Percentiles rank a stretch among this genome's conserved stretches.
phyloP scores from a whole-genome alignment of 495 filamentous ascomycete species.

The Penicillium waksmanii region DNA sequence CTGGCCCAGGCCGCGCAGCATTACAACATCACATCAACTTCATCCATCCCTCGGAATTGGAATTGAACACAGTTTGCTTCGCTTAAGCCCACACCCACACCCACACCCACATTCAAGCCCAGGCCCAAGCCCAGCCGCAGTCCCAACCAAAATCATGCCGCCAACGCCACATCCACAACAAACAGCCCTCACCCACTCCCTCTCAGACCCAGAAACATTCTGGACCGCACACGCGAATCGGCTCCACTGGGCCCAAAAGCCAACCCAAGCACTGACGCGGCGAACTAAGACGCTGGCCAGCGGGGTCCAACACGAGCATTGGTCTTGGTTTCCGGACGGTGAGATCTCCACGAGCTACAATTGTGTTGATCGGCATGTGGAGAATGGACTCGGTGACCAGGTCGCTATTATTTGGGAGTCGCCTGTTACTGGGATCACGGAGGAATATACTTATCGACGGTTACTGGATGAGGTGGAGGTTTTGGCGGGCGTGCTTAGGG shows the following conservation, averaged over 20 bases:
- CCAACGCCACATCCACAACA: conserved; percentile 40
- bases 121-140: no score
- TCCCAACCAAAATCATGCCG: not conserved
- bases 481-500: conserved; percentile 78
- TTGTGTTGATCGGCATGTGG: conserved; percentile 86
- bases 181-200: conserved; percentile 41
- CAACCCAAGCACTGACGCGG: conserved; percentile 48
- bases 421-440: conserved; percentile 76
- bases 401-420: conserved; percentile 87
- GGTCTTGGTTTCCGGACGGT: conserved; percentile 89
- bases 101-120: no score
- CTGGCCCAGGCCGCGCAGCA: not conserved
- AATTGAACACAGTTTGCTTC: no score
- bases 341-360: conserved; percentile 91
- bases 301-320: conserved; percentile 58
- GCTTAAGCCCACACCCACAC: no score
- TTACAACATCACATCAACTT: no score
- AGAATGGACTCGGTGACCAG: conserved; percentile 68
- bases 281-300: conserved; percentile 52
- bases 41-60: no score
- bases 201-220: conserved; percentile 65
- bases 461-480: conserved; percentile 82
- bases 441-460: conserved; percentile 71
- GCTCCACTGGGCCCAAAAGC: conserved; percentile 79
- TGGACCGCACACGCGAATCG: conserved; percentile 76